Conservation (phyloP, 75 land plant genomes). For the Picea glauca region DNA sequence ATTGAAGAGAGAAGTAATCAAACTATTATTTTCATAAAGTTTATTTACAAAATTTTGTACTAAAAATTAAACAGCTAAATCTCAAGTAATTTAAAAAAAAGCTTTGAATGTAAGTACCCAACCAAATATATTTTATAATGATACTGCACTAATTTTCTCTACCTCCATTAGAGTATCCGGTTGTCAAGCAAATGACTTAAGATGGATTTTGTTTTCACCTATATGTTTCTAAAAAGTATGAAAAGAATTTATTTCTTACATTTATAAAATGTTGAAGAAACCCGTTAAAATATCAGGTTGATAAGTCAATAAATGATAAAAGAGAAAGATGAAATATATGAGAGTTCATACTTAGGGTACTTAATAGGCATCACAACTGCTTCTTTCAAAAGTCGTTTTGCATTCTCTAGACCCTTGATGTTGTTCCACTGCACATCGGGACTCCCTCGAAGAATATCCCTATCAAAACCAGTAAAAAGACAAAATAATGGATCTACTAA, state of each 20-base stretch:
- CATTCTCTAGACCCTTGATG: slow-evolving; percentile 91
- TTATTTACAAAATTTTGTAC: too few species aligned
- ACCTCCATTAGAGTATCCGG: too few species aligned
- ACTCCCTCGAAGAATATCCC: slow-evolving; percentile 89
- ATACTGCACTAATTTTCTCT: too few species aligned
- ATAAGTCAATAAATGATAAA: neutral
- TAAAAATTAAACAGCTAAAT: neutral
- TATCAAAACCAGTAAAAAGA: slow-evolving; percentile 16
- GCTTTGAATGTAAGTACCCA: too few species aligned
- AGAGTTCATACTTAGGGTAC: slow-evolving; percentile 72
- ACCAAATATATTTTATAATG: too few species aligned
- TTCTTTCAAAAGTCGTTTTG: slow-evolving; percentile 92
- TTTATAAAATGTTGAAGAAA: neutral
- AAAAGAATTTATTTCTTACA: neutral
- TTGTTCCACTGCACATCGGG: slow-evolving; percentile 94
- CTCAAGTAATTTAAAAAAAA: neutral
- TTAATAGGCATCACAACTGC: slow-evolving; percentile 99
- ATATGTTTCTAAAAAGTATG: neutral
- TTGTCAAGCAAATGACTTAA: too few species aligned
- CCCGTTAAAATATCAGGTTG: neutral
- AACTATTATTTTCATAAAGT: too few species aligned
- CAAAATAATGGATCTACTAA: neutral
- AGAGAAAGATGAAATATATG: neutral
- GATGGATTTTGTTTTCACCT: neutral
- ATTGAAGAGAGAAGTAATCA: too few species aligned